Percentiles rank a stretch among this genome's conserved stretches.
phyloP scores from a whole-genome alignment of 2,329 filamentous ascomycete species.

The Macroventuria anomochaeta region DNA sequence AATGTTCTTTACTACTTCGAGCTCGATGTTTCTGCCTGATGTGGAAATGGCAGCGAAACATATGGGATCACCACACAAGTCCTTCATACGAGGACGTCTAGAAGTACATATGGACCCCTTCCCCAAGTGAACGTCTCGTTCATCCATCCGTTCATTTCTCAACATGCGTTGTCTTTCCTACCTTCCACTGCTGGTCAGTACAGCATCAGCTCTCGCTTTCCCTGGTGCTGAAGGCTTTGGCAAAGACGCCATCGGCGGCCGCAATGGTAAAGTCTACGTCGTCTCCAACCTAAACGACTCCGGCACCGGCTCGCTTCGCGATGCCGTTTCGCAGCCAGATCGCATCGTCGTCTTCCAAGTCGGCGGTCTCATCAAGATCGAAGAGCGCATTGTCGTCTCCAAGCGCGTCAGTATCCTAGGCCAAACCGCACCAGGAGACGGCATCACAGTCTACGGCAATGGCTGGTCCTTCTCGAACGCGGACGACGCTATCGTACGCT shows the following conservation, averaged over 20 bases:
- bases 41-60: slow-evolving; percentile 1
- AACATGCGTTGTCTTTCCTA: slow-evolving; percentile 24
- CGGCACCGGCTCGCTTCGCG: slow-evolving; percentile 58
- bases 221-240: slow-evolving; percentile 61
- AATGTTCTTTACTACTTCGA: not conserved
- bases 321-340: slow-evolving; percentile 57
- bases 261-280: slow-evolving; percentile 56
- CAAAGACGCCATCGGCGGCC: slow-evolving; percentile 55
- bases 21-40: not conserved
- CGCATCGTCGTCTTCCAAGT: slow-evolving; percentile 60
- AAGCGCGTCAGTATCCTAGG: slow-evolving; percentile 59
- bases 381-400: slow-evolving; percentile 55
- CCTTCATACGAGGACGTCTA: not conserved
- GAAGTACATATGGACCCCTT: not conserved
- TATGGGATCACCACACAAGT: not conserved
- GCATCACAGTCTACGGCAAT: slow-evolving; percentile 62
- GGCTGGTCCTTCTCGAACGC: slow-evolving; percentile 61
- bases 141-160: not conserved
- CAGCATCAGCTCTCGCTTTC: slow-evolving; percentile 50
- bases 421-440: slow-evolving; percentile 59
- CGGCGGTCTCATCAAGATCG: slow-evolving; percentile 59
- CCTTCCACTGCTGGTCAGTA: slow-evolving; percentile 26
- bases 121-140: not conserved
- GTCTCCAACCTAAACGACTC: slow-evolving; percentile 59
- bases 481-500: slow-evolving; percentile 61